A percentile compares a stretch with the other conserved stretches of the same genome.
Conservation (phyloP, 345 rosid genomes). For the Physaria fendleri region DNA sequence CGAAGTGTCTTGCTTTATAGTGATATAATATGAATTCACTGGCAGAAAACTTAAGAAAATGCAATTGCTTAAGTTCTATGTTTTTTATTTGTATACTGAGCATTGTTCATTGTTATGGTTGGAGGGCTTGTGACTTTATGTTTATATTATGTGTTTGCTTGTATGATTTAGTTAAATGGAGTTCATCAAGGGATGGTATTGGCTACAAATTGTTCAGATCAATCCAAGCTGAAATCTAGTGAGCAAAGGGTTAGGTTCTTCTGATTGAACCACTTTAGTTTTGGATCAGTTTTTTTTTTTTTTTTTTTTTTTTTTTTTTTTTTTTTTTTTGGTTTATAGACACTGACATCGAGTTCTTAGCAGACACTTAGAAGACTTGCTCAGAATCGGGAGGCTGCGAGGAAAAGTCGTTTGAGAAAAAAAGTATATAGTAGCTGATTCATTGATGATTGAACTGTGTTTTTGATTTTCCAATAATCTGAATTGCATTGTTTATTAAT, state of each 20-base stretch:
- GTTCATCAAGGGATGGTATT: constrained; percentile 39
- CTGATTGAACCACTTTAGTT: background rate
- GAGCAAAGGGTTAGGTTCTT: constrained; percentile 58
- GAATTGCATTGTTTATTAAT: constrained; percentile 35
- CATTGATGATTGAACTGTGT: background rate
- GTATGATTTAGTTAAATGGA: constrained; percentile 37
- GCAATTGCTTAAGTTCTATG: no score
- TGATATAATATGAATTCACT: background rate
- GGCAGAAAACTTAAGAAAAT: background rate
- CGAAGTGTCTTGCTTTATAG: background rate
- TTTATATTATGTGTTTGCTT: no score
- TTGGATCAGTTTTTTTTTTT: background rate
- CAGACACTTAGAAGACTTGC: constrained; percentile 81
- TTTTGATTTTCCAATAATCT: background rate
- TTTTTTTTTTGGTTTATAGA: background rate
- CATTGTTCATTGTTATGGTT: no score
- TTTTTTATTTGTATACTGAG: no score
- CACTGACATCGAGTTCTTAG: background rate
- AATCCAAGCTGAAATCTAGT: constrained; percentile 47
- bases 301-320: no score
- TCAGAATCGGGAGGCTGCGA: constrained; percentile 96
- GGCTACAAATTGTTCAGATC: constrained; percentile 53
- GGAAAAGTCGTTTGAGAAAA: constrained; percentile 85
- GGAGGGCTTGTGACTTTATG: no score
- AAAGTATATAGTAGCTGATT: constrained; percentile 39